Conservation (phyloP, 2,329 filamentous ascomycete species). For the Penicillium sp. region DNA sequence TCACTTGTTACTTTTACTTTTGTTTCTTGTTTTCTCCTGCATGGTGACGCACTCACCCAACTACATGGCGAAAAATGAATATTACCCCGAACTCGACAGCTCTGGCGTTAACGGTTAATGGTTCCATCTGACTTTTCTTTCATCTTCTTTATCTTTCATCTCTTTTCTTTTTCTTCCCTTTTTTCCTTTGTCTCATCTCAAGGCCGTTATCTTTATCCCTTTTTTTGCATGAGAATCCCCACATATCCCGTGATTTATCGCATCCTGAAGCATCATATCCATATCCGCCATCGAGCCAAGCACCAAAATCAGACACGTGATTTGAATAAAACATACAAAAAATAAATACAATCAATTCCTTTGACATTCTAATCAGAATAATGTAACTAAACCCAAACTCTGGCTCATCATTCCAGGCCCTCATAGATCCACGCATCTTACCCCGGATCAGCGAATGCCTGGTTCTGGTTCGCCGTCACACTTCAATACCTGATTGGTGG, state of each 20-base stretch:
- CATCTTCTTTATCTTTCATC: background rate
- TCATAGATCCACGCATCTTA: slow-evolving; percentile 9
- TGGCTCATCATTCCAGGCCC: background rate
- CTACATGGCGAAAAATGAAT: slow-evolving; percentile 11
- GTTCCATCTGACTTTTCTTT: background rate
- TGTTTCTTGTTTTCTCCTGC: slow-evolving; percentile 13
- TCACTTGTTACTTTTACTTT: slow-evolving; percentile 7
- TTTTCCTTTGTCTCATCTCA: background rate
- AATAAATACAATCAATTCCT: background rate
- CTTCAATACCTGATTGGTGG: slow-evolving; percentile 2
- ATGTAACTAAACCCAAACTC: background rate
- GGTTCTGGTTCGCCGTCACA: slow-evolving; percentile 15
- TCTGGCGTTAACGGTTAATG: slow-evolving; percentile 7
- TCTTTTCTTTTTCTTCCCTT: background rate
- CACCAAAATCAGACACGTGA: background rate
- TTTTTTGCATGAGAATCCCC: slow-evolving; percentile 6
- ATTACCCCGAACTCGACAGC: slow-evolving; percentile 6
- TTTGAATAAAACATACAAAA: background rate
- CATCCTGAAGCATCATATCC: background rate
- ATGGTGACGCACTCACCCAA: slow-evolving; percentile 15
- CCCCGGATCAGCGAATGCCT: slow-evolving; percentile 21
- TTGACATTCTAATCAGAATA: background rate
- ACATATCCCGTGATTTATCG: slow-evolving; percentile 1
- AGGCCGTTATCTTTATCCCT: background rate
- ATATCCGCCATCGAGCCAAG: background rate